These are phyloP conservation scores for Ceratocystis destructans DNA, from an alignment of 2,329 filamentous ascomycete species.

Conservation along the genomic window DNA sequence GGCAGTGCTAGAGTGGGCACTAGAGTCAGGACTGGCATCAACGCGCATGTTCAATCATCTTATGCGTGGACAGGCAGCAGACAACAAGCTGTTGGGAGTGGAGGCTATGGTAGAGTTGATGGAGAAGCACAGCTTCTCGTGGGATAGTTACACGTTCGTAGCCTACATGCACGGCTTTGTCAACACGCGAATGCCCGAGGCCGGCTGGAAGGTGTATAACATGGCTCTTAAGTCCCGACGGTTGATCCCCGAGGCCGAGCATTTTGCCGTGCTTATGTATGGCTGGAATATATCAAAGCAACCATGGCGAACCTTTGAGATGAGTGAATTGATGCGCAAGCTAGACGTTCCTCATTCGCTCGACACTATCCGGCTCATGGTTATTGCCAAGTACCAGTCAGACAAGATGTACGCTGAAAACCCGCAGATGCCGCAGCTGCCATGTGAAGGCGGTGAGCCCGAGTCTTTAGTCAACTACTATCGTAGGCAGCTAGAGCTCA, in stretches of 20 bases:
- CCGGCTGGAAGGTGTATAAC: constrained; percentile 37
- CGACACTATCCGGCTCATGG: constrained; percentile 23
- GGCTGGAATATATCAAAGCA: constrained; percentile 23
- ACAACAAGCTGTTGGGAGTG: constrained; percentile 39
- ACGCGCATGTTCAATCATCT: constrained; percentile 68
- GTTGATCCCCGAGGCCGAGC: constrained; percentile 35
- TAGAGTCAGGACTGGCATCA: constrained; percentile 36
- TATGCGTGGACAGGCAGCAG: constrained; percentile 52
- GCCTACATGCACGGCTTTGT: constrained; percentile 37
- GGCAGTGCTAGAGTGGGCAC: constrained; percentile 35
- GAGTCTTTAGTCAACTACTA: constrained; percentile 26
- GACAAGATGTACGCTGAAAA: constrained; percentile 31
- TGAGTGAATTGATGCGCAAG: constrained; percentile 32
- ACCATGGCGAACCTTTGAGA: constrained; percentile 34
- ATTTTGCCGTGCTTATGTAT: constrained; percentile 41
- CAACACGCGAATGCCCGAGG: constrained; percentile 35
- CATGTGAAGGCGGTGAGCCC: constrained; percentile 22
- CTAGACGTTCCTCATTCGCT: constrained; percentile 32
- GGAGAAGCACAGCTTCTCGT: constrained; percentile 34
- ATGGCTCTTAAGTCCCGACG: constrained; percentile 32
- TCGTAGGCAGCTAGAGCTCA: constrained; percentile 20
- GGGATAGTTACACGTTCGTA: constrained; percentile 38
- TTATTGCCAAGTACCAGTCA: constrained; percentile 16
- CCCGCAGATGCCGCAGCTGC: constrained; percentile 26
- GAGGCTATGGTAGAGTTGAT: constrained; percentile 38